phyloP scores from a whole-genome alignment of 768 basidiomycete species.

The Leccinum uliginosum region DNA sequence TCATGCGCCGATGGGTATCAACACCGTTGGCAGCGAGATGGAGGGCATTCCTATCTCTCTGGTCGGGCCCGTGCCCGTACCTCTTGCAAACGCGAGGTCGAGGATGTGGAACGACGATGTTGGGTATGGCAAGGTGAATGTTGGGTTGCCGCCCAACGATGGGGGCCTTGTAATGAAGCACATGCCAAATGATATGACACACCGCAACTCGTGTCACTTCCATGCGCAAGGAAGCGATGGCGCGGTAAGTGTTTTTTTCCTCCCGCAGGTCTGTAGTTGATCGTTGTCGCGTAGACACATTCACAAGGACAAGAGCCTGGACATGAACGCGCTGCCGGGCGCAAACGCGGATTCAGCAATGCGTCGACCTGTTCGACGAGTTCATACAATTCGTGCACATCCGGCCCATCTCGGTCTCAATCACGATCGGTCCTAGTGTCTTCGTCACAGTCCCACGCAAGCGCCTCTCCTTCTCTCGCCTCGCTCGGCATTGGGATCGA shows the following conservation, averaged over 20 bases:
- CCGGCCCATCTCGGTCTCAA: conserved; percentile 17
- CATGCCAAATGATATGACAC: background rate
- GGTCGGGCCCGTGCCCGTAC: conserved; percentile 6
- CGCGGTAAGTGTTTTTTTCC: conserved; percentile 4
- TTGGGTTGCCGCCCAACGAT: background rate
- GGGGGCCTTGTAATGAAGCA: background rate
- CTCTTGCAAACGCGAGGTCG: background rate
- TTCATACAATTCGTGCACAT: conserved; percentile 20
- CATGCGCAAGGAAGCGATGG: background rate
- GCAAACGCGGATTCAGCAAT: conserved; percentile 17
- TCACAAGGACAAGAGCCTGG: conserved; percentile 2
- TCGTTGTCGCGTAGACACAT: background rate
- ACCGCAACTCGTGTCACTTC: background rate
- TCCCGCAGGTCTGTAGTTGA: background rate
- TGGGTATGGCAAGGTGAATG: conserved; percentile 1
- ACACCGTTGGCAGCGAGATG: background rate
- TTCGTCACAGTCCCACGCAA: conserved; percentile 15
- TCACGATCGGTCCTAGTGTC: conserved; percentile 15
- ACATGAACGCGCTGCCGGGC: background rate
- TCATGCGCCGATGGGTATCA: background rate
- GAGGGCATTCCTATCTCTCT: conserved; percentile 4
- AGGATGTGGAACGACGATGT: background rate
- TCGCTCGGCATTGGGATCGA: conserved; percentile 23
- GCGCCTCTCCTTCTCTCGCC: conserved; percentile 15
- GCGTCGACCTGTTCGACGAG: conserved; percentile 13